Percentiles rank a stretch among this genome's conserved stretches.
Evolutionary conservation across 2,329 filamentous ascomycete species (phyloP).

Genomic region (Pseudogymnoascus sp.): DNA sequence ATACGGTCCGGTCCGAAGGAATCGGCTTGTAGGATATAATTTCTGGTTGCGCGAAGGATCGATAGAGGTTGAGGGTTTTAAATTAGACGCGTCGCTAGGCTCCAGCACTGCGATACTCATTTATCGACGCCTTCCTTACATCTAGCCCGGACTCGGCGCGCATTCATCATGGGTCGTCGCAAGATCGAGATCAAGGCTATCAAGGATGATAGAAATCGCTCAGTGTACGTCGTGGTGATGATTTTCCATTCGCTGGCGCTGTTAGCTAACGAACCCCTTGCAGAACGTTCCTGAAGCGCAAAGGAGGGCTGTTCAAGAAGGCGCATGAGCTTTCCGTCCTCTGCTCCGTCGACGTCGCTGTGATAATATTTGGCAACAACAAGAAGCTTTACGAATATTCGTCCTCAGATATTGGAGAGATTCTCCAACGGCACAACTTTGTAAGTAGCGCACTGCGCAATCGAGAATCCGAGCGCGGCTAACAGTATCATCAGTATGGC

Average conservation of each 20-base stretch:
- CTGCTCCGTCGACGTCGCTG: conserved; percentile 95
- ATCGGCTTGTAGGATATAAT: conserved; percentile 2
- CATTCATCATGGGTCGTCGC: conserved; percentile 74
- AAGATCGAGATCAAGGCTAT: conserved; percentile 99
- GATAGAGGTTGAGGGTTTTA: neutral
- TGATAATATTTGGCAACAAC: conserved; percentile 97
- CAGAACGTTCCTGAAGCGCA: conserved; percentile 96
- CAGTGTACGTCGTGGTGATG: conserved; percentile 62
- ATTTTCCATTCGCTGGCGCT: conserved; percentile 4
- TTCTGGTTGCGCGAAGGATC: conserved; percentile 1
- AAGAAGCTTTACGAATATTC: conserved; percentile 99
- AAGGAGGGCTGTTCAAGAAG: conserved; percentile 98
- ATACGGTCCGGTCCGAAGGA: neutral
- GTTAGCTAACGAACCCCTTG: conserved; percentile 16
- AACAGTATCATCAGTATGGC: conserved; percentile 58
- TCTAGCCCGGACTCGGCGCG: conserved; percentile 21
- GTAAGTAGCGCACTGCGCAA: conserved; percentile 46
- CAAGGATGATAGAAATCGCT: conserved; percentile 96
- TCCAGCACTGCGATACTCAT: neutral
- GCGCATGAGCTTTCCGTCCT: conserved; percentile 96
- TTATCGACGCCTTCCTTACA: neutral
- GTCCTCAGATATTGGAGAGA: conserved; percentile 84
- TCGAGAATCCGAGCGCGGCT: conserved; percentile 15
- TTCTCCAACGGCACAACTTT: conserved; percentile 81
- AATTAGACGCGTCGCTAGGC: conserved; percentile 4